These are phyloP conservation scores for Neoboletus brunneissimus DNA, from an alignment of 768 basidiomycete genomes.

Conservation along the genomic window DNA sequence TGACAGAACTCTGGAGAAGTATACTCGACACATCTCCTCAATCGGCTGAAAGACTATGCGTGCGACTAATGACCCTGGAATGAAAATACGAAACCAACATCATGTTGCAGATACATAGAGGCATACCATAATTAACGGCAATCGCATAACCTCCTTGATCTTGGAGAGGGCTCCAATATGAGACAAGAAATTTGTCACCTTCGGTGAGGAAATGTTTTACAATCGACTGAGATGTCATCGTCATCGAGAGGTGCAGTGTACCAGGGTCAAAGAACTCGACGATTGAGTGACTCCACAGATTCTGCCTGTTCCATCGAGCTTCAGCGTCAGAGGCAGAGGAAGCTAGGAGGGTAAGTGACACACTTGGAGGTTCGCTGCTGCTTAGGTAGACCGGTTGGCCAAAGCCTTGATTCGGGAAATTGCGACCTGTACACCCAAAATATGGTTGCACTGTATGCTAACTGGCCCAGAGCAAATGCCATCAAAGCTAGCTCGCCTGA, in stretches of 20 bases:
- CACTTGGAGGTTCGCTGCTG: constrained; percentile 17
- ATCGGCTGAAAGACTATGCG: constrained; percentile 93
- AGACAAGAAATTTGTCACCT: constrained; percentile 88
- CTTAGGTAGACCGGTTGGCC: constrained; percentile 30
- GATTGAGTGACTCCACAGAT: constrained; percentile 3
- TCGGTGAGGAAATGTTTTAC: constrained; percentile 96
- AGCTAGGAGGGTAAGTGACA: constrained; percentile 2
- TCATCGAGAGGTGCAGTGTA: constrained; percentile 62
- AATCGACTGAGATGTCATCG: constrained; percentile 85
- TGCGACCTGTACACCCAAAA: constrained; percentile 52
- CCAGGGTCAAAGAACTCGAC: constrained; percentile 42
- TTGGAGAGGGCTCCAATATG: constrained; percentile 74
- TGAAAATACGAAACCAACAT: not conserved
- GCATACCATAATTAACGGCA: constrained; percentile 90
- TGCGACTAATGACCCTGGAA: constrained; percentile 83
- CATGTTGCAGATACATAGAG: not conserved
- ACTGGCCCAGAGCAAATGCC: constrained; percentile 85
- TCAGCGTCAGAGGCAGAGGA: not conserved
- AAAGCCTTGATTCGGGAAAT: constrained; percentile 37
- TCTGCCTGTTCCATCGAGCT: constrained; percentile 1
- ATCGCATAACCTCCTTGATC: constrained; percentile 96
- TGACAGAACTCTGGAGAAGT: constrained; percentile 71
- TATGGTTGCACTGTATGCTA: constrained; percentile 63
- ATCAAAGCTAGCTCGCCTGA: constrained; percentile 57
- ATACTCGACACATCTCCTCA: constrained; percentile 88